Evolutionary conservation across 2,329 filamentous ascomycete genomes (phyloP), one percentile per base, ranked within the genome.

Genomic region (Trichoderma koningii): DNA sequence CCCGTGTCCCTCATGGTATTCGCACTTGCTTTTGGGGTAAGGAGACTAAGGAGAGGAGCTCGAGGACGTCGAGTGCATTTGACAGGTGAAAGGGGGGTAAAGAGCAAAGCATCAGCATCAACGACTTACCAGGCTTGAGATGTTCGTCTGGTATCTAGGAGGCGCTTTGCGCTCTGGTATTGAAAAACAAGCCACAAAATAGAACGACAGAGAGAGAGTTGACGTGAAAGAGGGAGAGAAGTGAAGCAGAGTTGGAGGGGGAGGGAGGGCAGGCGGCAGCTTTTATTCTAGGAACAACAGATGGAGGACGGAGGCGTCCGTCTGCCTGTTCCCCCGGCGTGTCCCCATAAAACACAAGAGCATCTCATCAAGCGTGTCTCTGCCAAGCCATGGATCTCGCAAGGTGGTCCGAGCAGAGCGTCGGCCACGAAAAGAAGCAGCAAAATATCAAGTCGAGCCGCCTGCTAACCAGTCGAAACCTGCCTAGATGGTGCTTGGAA

Each of bases 121-220:
- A 51, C 15, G 28, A 66, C 65, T 66, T 48, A 66, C 65, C 61
- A 23, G 38, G 48, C 55, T 66, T 42, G 45, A 42, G 30, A 42
- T 55, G 41, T 44, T 66, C 65, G 50, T 50, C 19, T 64, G 60
- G 52, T 66, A 64, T 64, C 60, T 64, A 64, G 44, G 55, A 48
- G 53, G 53, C 53, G 65, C 55, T 48, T 51, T 42, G 65, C 55
- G 64, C 65, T 64, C 55, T 53, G 17, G 28, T 34, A 9, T 19
- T 51, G 61, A 53, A 64, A 38, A 60, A 45, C 48, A 55, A 61
- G 62, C 61, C 42, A 65, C 55, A 6, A 52, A 21, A 7, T 28
- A 21, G 50, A 63, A 34, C 17, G 34, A 55, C 50, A 19, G 38
- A 68, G 69, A 68, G 68, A 69, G 70, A 68, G 70, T 69, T 70